Evolutionary conservation across 805 yeast species (phyloP), one percentile per base, ranked within the genome.

Genomic region (Lipomyces chichibuensis): DNA sequence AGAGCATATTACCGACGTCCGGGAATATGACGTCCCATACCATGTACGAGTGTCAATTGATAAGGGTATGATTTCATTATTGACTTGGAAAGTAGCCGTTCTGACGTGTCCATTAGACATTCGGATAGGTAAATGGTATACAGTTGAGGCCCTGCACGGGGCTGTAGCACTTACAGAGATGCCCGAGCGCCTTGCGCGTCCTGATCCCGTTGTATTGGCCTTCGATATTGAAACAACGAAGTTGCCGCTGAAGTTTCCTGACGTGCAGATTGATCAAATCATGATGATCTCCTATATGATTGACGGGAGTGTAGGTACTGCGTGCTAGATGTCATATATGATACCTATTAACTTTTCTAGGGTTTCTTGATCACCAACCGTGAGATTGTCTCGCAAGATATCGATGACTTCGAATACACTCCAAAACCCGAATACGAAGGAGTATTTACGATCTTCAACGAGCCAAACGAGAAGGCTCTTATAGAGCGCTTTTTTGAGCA

Each of bases 261-360:
- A 92, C 74, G 85, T 97, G 5, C 82, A 89, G 11, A 83, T 90
- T 5, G 99, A 95, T 79, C 96, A 91, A 77, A 85, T 95, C 53
- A 95, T 95, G 98, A 96, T 96, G 99, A 95, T 95, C 60, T 96
- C 99, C 2, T 95, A 95, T 77, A 96, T 96, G 99, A 93, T 95
- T 69, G 99, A 95, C 76, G 99, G 98, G 11, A 96, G 91, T 32
- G 70, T 64, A 54, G 2, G 59, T 20, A 14, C 9, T 14, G 25
- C 35, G 39, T 17, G 13, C 13, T 58, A 27, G 33, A 14, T 20
- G 20, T 23, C 8, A 27, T 25, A 9, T 29, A 43, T 43, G 20
- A n/a, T n/a, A 43, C 49, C 9, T n/a, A 43, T n/a, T 17, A 57
- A 32, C n/a, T 23, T 7, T 9, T 23, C 2, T 37, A 67, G 73